Conservation (phyloP, 805 yeast genomes). For the Clavispora phyllophila region DNA sequence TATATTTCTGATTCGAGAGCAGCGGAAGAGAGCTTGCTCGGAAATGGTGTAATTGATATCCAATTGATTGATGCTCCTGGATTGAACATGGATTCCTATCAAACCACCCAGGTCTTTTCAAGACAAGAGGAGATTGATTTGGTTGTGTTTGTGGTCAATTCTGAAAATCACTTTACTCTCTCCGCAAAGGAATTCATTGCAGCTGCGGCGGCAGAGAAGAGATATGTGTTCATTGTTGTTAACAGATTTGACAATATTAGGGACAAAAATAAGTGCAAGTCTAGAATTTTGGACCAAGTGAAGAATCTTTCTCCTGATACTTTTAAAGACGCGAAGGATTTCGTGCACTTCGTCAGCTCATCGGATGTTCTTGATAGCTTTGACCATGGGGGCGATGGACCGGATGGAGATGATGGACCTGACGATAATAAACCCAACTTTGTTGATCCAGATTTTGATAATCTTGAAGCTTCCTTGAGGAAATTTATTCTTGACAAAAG, state of each 20-base stretch:
- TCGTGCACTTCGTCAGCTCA: slow-evolving; percentile 88
- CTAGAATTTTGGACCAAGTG: slow-evolving; percentile 78
- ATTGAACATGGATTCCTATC: slow-evolving; percentile 84
- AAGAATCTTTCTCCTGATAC: slow-evolving; percentile 85
- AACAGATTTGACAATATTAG: slow-evolving; percentile 84
- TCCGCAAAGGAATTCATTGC: slow-evolving; percentile 92
- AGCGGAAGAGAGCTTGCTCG: slow-evolving; percentile 61
- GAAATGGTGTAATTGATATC: slow-evolving; percentile 89
- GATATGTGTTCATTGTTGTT: slow-evolving; percentile 88
- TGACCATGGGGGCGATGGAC: slow-evolving; percentile 34
- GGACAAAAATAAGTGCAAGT: slow-evolving; percentile 74
- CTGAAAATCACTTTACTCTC: slow-evolving; percentile 92
- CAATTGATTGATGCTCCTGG: slow-evolving; percentile 97
- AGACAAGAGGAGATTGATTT: slow-evolving; percentile 96
- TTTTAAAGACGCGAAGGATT: slow-evolving; percentile 78
- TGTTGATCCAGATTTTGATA: slow-evolving; percentile 67
- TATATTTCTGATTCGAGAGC: slow-evolving; percentile 76
- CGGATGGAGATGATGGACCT: slow-evolving; percentile 24
- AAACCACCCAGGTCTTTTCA: slow-evolving; percentile 90
- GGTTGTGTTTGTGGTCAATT: slow-evolving; percentile 92
- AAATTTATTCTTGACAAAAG: slow-evolving; percentile 86
- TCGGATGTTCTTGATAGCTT: slow-evolving; percentile 37
- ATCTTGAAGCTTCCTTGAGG: slow-evolving; percentile 77
- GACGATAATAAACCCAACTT: slow-evolving; percentile 25
- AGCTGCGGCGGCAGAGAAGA: slow-evolving; percentile 85